Evolutionary conservation across 208 protist species (phyloP), one percentile per base, ranked within the genome.

Genomic region (Trypanosoma theileri): DNA sequence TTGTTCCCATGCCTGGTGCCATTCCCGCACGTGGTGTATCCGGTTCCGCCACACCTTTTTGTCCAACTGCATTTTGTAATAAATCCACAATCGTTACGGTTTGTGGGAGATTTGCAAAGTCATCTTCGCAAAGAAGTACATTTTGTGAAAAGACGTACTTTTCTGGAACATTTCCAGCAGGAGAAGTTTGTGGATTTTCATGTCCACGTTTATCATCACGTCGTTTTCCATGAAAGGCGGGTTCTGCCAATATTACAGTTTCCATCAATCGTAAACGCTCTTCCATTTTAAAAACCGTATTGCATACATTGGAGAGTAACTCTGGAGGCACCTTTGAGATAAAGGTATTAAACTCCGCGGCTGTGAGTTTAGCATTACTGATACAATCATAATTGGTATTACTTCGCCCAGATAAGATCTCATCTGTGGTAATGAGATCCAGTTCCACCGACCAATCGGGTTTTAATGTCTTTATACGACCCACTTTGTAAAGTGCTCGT

Each of bases 331-430:
- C 67, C 46, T 83, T 79, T 4, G 82, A 78, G 12, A 93, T 75
- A 80, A 85, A 95, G 55, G 77, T 70, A 53, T 80, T 90, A 70
- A 93, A 94, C 76, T 97, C 89, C 12, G 67, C 21, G 26, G 82
- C 26, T 4, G 87, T 85, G 40, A 95, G 72, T 69, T 90, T 91
- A 4, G 89, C 86, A 56, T 97, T 97, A 71, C 88, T 94, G 71
- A 97, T 89, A 77, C 92, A 97, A 74, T 97, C 92, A 76, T 96
- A 96, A 72, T 96, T 96, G 46, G 91, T 96, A 73, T 91, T 90
- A 81, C 89, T 93, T 44, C 85, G 80, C 9, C 81, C 85, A 0
- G 79, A 78, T n/a, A 83, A 75, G 22, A 89, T 91, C 56, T 95
- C 86, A 44, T 95, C 88, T 2, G 77, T 79, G 12, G 89, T 95